These are phyloP conservation scores for Lophiostoma macrostomum DNA, from an alignment of 495 filamentous ascomycete species.

Conservation along the genomic window DNA sequence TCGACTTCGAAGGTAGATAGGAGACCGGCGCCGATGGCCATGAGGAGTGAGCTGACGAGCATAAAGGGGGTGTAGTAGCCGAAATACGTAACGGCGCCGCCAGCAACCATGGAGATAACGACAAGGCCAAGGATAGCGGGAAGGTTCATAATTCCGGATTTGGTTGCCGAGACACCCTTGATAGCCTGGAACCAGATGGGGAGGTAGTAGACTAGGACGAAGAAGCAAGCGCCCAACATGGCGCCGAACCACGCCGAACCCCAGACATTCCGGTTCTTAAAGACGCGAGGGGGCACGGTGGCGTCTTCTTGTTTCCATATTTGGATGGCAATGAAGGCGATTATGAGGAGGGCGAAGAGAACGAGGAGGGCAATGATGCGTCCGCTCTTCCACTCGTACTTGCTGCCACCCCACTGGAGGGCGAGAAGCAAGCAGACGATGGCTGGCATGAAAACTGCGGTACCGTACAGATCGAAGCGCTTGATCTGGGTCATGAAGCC, in stretches of 20 bases:
- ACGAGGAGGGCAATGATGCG: conserved; percentile 55
- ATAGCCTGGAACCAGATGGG: conserved; percentile 74
- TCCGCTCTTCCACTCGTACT: conserved; percentile 53
- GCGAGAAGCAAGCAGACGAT: conserved; percentile 57
- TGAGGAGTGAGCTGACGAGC: conserved; percentile 51
- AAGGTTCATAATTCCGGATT: conserved; percentile 60
- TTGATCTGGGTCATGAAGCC: conserved; percentile 30
- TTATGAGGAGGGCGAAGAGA: conserved; percentile 46
- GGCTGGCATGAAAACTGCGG: conserved; percentile 49
- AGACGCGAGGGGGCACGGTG: conserved; percentile 42
- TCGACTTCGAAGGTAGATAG: conserved; percentile 57
- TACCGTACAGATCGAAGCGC: conserved; percentile 42
- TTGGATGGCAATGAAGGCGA: conserved; percentile 49
- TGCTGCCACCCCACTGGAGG: conserved; percentile 59
- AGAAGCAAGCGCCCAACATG: conserved; percentile 39
- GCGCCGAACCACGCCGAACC: conserved; percentile 34
- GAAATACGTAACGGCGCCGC: conserved; percentile 50
- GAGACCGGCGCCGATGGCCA: conserved; percentile 60
- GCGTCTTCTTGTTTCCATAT: conserved; percentile 42
- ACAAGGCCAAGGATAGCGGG: conserved; percentile 52
- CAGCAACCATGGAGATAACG: conserved; percentile 47
- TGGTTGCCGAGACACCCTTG: conserved; percentile 53
- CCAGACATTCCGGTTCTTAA: conserved; percentile 40
- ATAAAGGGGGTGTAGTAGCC: conserved; percentile 69
- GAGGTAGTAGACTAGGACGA: conserved; percentile 35